Evolutionary conservation across 179 eudicot species (phyloP), one percentile per base, ranked within the genome.

Genomic region (Beta corolliflora): DNA sequence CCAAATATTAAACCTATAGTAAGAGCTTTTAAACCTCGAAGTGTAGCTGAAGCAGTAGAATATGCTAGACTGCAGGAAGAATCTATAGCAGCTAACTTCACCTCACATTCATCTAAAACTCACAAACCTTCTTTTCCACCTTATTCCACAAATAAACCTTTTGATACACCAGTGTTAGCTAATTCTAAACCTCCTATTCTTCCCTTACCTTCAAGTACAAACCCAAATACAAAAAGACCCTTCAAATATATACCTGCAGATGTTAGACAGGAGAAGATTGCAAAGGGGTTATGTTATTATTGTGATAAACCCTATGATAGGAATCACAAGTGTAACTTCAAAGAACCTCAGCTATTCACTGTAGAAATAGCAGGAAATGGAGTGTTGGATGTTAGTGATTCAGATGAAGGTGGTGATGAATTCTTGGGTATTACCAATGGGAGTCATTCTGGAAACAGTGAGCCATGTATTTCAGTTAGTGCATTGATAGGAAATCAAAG

Each of bases 1-100:
- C 21, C 54, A 16, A 5, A 12, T 9, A 31, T 45, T 9, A 54
- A 54, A 1, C 77, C 63, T 4, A n/a, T 73, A 23, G 77, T 73
- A 9, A 55, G 12, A 23, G 23, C 77, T 0, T 54, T 54, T 2
- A 54, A 73, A 14, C 63, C 77, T 1, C 0, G 3, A 12, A 54
- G 23, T 4, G 5, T 52, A 2, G 31, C 60, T 50, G 8, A 73
- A 14, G 77, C 7, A 5, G 64, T 73, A 2, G 75, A 71, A 13
- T 71, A 71, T 71, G 56, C 75, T 46, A 71, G 75, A 9, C 19
- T 71, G 6, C 60, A 73, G 3, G 76, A 53, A 25, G n/a, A 73
- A n/a, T 11, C 59, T 23, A 0, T 73, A 0, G 0, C 9, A 8
- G 61, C 76, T n/a, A 45, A 13, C 4, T 19, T 2, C 1, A 21